Percentiles rank a stretch among this genome's conserved stretches.
Evolutionary conservation across 2,329 filamentous ascomycete species (phyloP).

Genomic region (Ceratocystis destructans): DNA sequence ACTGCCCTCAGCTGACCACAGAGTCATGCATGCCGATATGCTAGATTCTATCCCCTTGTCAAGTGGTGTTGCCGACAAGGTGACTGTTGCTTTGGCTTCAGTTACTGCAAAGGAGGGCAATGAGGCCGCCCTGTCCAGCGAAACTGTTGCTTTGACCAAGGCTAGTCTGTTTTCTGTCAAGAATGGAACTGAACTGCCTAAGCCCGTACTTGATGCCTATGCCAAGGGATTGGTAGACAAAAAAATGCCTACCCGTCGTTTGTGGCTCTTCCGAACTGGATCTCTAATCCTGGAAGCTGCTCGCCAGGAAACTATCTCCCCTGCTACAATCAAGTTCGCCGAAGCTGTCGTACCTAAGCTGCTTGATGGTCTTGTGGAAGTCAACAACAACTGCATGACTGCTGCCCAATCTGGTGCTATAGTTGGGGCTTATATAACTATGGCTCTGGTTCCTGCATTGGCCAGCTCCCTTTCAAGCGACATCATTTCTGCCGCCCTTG

Average conservation of each 20-base stretch:
- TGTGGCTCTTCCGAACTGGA: conserved; percentile 67
- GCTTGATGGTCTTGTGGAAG: conserved; percentile 61
- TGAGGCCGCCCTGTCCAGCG: conserved; percentile 63
- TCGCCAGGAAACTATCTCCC: conserved; percentile 28
- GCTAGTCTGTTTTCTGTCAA: conserved; percentile 50
- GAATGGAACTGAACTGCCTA: conserved; percentile 48
- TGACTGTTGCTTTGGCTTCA: conserved; percentile 51
- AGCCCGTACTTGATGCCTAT: conserved; percentile 54
- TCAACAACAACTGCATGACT: conserved; percentile 60
- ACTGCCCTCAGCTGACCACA: conserved; percentile 70
- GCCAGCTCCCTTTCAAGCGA: conserved; percentile 43
- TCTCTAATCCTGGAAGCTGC: conserved; percentile 43
- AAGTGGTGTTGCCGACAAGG: conserved; percentile 47
- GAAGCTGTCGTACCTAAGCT: conserved; percentile 43
- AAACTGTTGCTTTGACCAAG: conserved; percentile 56
- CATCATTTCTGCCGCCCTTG: conserved; percentile 31
- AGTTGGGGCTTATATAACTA: conserved; percentile 61
- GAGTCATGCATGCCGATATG: conserved; percentile 69
- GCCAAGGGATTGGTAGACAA: conserved; percentile 78
- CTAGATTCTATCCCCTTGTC: conserved; percentile 51
- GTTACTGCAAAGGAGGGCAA: conserved; percentile 76
- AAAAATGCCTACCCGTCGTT: conserved; percentile 57
- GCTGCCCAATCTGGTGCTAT: conserved; percentile 74
- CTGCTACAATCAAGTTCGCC: conserved; percentile 29
- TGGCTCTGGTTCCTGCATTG: conserved; percentile 46